Base-by-base conservation (phyloP, 345 rosid genomes). In the Conringia planisiliqua region DNA sequence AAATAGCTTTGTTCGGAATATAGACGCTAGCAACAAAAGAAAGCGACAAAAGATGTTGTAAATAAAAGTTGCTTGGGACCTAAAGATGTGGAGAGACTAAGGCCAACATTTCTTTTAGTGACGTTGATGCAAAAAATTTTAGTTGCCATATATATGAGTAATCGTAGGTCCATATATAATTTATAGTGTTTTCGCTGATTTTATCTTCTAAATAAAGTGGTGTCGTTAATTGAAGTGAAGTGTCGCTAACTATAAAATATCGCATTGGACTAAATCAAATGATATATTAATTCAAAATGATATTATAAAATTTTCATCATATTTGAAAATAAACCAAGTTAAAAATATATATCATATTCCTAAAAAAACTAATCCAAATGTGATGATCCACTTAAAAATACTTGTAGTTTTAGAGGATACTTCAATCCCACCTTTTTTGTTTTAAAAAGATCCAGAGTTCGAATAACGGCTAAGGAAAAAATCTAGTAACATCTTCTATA, bases 21-120 rank as follows among this genome's bases (percentile, higher is more conserved):
- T 10, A 72, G 66, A 36, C 43, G 55, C 61, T 67, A 27, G 7
- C 13, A 65, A 47, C 60, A 74, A 66, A 58, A 32, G 44, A 63
- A 63, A 63, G n/a, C 69, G 39, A 47, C 56, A 46, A 65, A 7
- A 10, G 47, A 20, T 8, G 27, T 47, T 51, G 63, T 46, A 46
- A 46, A 74, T 26, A 46, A 74, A 56, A 46, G 26, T 44, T 44
- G 60, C 29, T 44, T 74, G 56, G 64, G 61, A 66, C 61, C 58
- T 56, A 43, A 51, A 57, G 61, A 58, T 74, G 72, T 74, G 51
- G 78, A 67, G 58, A 73, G 61, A 20, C 43, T 8, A 14, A 68
- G 42, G 56, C 79, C 27, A 60, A 68, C 52, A 36, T 59, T 67
- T 38, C 62, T 52, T 51, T 67, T 35, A 62, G 52, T 17, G 38